These are phyloP conservation scores for Solidago caesia DNA, from an alignment of 129 eudicot species.

Conservation along the genomic window DNA sequence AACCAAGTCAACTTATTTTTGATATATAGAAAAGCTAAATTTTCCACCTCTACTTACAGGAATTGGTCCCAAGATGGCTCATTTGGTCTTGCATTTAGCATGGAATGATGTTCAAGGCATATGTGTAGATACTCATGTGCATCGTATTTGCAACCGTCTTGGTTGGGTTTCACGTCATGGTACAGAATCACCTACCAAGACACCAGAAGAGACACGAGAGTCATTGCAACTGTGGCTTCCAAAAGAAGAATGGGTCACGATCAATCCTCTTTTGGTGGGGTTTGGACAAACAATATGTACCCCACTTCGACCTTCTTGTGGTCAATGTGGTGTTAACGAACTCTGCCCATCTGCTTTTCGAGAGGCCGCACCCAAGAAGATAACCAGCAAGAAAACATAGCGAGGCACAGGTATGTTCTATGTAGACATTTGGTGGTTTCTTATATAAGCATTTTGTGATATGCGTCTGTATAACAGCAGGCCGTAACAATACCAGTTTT, in stretches of 20 bases:
- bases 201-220: slow-evolving; percentile 82
- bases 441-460: slow-evolving; percentile 9
- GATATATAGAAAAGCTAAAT: neutral
- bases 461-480: neutral
- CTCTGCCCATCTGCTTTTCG: slow-evolving; percentile 71
- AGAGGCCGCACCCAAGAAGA: slow-evolving; percentile 61
- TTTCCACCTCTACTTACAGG: slow-evolving; percentile 53
- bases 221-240: slow-evolving; percentile 87
- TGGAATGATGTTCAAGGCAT: slow-evolving; percentile 97
- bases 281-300: slow-evolving; percentile 95
- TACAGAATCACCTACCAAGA: slow-evolving; percentile 58
- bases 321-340: slow-evolving; percentile 46
- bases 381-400: neutral
- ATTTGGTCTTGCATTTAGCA: slow-evolving; percentile 89
- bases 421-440: slow-evolving; percentile 6
- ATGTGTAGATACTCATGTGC: slow-evolving; percentile 98
- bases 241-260: slow-evolving; percentile 90
- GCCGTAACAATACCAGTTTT: slow-evolving; percentile 1
- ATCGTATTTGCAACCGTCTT: slow-evolving; percentile 90
- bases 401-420: slow-evolving; percentile 11
- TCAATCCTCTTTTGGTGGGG: slow-evolving; percentile 97
- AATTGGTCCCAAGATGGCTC: slow-evolving; percentile 99
- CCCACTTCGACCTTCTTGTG: slow-evolving; percentile 52
- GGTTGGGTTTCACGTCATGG: slow-evolving; percentile 83
- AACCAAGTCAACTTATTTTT: neutral